Evolutionary conservation across 2,329 filamentous ascomycete species (phyloP), one percentile per base, ranked within the genome.

Genomic region (Beauveria asiatica): DNA sequence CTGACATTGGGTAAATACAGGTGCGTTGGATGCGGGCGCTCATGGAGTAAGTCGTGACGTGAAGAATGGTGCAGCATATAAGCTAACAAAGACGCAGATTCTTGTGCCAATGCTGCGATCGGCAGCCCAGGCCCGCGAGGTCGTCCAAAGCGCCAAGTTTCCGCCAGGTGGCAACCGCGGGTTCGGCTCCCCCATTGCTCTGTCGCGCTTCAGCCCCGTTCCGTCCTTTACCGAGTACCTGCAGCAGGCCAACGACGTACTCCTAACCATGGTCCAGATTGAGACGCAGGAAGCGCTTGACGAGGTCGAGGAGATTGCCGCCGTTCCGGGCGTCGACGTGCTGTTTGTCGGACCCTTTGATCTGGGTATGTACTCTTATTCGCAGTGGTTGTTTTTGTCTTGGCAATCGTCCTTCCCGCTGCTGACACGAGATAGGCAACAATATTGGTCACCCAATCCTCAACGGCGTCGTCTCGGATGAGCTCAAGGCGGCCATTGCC

Each of bases 321-420:
- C 79, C 21, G 75, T 85, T 23, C 72, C 82, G 3, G 83, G 83
- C 3, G 75, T 88, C 23, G 85, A 88, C 62, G 79, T 85, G 5
- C 72, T 88, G 25, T 87, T 87, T 67, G 78, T 88, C 51, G 85
- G 85, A 0, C 85, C 85, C 1, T 87, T 86, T 67, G 85, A 88
- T 66, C 75, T 88, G 57, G 86, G 82, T 66, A 63, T 49, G 64
- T 42, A 13, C 13, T 30, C 55, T 11, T 17, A 5, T 13, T 27
- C 45, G 10, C 17, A 23, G 17, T n/a, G 13, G 2, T 13, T 21
- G 1, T n/a, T 23, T 49, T 30, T n/a, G 19, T 23, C 45, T 30
- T 9, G 41, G 11, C 19, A n/a, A 27, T 8, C 17, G 10, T 9
- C 21, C 13, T 10, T 8, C 23, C 11, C 6, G 9, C 46, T 17